A percentile compares a stretch with the other conserved stretches of the same genome.
Conservation (phyloP, 2,329 filamentous ascomycete species). For the Diaporthe australafricana region DNA sequence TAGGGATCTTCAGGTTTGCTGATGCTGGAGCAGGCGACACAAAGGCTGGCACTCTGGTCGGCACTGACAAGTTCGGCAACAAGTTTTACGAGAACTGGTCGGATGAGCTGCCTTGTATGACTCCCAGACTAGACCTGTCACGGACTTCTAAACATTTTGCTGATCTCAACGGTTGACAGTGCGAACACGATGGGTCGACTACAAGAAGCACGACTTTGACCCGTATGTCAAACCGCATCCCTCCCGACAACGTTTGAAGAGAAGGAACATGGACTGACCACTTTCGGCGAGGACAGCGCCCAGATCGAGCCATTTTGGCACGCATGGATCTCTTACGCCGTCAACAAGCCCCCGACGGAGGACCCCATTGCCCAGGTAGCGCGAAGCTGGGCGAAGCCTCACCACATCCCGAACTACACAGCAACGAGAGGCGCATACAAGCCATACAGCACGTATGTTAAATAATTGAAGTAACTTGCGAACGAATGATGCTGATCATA, state of each 20-base stretch:
- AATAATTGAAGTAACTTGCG: not conserved
- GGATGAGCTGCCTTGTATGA: conserved; percentile 90
- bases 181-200: conserved; percentile 97
- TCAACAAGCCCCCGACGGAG: conserved; percentile 85
- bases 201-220: conserved; percentile 87
- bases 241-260: not conserved
- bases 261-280: not conserved
- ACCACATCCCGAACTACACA: conserved; percentile 81
- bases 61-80: conserved; percentile 91
- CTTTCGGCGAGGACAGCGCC: conserved; percentile 57
- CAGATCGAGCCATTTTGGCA: conserved; percentile 98
- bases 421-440: conserved; percentile 84
- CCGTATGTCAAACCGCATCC: conserved; percentile 63
- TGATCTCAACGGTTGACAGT: conserved; percentile 62
- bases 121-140: not conserved
- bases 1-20: not conserved
- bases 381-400: conserved; percentile 80
- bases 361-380: conserved; percentile 78
- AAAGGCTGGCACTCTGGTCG: conserved; percentile 90
- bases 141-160: not conserved
- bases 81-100: conserved; percentile 97
- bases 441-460: conserved; percentile 91
- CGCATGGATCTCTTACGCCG: conserved; percentile 94
- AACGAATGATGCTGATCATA: not conserved
- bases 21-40: conserved; percentile 79